These are phyloP conservation scores for Pichia norvegensis DNA, from an alignment of 1,139 yeast genomes.

Conservation along the genomic window DNA sequence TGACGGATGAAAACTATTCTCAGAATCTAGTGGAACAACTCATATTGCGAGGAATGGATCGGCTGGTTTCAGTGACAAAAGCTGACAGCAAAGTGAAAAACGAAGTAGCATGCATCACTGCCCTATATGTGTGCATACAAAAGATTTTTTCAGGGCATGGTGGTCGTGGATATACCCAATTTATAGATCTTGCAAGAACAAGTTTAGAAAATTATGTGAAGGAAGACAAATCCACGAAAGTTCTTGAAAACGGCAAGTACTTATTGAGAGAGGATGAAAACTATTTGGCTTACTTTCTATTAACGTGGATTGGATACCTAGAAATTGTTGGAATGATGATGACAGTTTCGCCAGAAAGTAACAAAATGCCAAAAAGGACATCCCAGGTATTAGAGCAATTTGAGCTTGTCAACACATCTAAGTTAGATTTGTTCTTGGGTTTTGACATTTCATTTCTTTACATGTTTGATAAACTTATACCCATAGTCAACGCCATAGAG, in stretches of 20 bases:
- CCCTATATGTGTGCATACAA: conserved; percentile 10
- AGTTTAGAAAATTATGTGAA: conserved; percentile 6
- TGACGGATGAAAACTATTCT: conserved; percentile 11
- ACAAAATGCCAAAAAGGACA: conserved; percentile 9
- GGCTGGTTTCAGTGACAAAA: conserved; percentile 1
- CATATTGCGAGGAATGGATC: conserved; percentile 8
- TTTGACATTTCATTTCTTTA: conserved; percentile 10
- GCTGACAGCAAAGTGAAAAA: background rate
- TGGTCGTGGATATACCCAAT: conserved; percentile 7
- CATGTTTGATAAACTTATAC: conserved; percentile 10
- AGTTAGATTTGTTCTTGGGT: conserved; percentile 13
- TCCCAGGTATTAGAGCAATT: conserved; percentile 5
- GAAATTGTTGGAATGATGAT: conserved; percentile 14
- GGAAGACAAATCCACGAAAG: background rate
- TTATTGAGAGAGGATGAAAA: conserved; percentile 7
- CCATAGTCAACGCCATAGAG: conserved; percentile 8
- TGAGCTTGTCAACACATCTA: conserved; percentile 5
- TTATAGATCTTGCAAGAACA: conserved; percentile 9
- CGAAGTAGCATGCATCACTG: conserved; percentile 11
- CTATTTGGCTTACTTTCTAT: conserved; percentile 8
- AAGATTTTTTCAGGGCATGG: conserved; percentile 10
- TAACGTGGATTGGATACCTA: conserved; percentile 13
- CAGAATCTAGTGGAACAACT: conserved; percentile 8
- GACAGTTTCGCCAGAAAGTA: conserved; percentile 9
- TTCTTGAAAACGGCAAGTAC: conserved; percentile 6